phyloP scores from a whole-genome alignment of 2,329 filamentous ascomycete genomes.

The Diaporthe longicolla region DNA sequence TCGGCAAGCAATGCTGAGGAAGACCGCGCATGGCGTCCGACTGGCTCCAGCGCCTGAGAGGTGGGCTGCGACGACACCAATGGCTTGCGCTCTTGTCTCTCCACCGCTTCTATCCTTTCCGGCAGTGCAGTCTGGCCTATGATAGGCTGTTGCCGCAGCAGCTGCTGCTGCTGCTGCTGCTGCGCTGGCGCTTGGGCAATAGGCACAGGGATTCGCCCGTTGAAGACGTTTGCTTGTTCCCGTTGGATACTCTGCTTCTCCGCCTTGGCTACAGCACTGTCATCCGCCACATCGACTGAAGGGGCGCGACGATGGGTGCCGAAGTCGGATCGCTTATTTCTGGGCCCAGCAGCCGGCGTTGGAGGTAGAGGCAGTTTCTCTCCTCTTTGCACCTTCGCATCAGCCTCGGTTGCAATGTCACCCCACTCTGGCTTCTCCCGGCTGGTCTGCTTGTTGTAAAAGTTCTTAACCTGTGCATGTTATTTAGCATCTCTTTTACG shows the following conservation, averaged over 20 bases:
- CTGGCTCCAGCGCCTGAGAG: slow-evolving; percentile 36
- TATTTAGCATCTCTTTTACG: slow-evolving; percentile 45
- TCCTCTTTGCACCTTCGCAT: slow-evolving; percentile 67
- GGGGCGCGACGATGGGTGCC: slow-evolving; percentile 55
- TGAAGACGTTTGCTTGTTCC: slow-evolving; percentile 44
- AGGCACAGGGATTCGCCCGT: slow-evolving; percentile 50
- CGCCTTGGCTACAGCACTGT: slow-evolving; percentile 61
- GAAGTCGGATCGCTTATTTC: slow-evolving; percentile 67
- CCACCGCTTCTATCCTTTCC: slow-evolving; percentile 37
- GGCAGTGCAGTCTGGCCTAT: slow-evolving; percentile 43
- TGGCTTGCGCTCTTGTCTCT: slow-evolving; percentile 39
- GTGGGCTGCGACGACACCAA: slow-evolving; percentile 39
- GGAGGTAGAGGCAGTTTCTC: slow-evolving; percentile 74
- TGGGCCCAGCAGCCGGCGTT: slow-evolving; percentile 65
- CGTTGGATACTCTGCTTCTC: slow-evolving; percentile 55
- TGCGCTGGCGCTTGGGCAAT: slow-evolving; percentile 52
- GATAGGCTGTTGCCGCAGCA: slow-evolving; percentile 47
- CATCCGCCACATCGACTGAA: slow-evolving; percentile 63
- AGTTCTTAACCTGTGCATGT: slow-evolving; percentile 74
- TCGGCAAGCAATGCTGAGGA: slow-evolving; percentile 38
- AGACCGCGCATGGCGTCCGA: slow-evolving; percentile 37
- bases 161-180: slow-evolving; percentile 46
- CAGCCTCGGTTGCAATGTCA: slow-evolving; percentile 71
- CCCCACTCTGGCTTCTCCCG: slow-evolving; percentile 72
- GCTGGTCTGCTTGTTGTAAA: slow-evolving; percentile 73